Percentiles rank a stretch among this genome's conserved stretches.
Evolutionary conservation across 371 early-diverging fungal genomes (phyloP).

Genomic region (Mucor sp.): DNA sequence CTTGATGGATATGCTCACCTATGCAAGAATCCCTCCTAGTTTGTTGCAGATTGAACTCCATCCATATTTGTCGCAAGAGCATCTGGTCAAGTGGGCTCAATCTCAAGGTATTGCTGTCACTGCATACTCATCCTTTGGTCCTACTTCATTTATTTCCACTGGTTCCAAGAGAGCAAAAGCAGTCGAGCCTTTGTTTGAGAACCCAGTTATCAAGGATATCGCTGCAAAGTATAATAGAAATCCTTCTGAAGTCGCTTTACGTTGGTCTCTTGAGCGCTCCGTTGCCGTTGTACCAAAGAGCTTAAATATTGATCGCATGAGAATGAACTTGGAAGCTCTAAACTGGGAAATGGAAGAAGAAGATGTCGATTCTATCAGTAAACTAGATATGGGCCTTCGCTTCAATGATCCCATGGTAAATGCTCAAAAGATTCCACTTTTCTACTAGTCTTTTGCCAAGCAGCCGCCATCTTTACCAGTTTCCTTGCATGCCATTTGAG

Average conservation of each 20-base stretch:
- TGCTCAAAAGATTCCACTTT: not conserved
- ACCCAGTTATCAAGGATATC: not conserved
- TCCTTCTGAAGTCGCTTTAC: not conserved
- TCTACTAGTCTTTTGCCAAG: not conserved
- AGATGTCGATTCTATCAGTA: not conserved
- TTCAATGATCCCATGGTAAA: not conserved
- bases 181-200: not conserved
- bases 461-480: not conserved
- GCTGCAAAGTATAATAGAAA: not conserved
- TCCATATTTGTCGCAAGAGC: slow-evolving; percentile 66
- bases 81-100: slow-evolving; percentile 39
- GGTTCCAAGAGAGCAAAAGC: not conserved
- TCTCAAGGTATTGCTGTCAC: not conserved
- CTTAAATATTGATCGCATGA: not conserved
- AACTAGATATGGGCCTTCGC: not conserved
- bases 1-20: slow-evolving; percentile 50
- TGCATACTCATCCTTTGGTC: not conserved
- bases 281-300: not conserved
- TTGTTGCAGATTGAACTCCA: slow-evolving; percentile 68
- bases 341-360: not conserved
- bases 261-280: not conserved
- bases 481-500: not conserved
- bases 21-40: slow-evolving; percentile 51
- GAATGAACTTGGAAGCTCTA: not conserved
- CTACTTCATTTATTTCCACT: not conserved